A percentile compares a stretch with the other conserved stretches of the same genome.
phyloP scores from a whole-genome alignment of 1,284 basidiomycete genomes.

The Volvariella surrecta region DNA sequence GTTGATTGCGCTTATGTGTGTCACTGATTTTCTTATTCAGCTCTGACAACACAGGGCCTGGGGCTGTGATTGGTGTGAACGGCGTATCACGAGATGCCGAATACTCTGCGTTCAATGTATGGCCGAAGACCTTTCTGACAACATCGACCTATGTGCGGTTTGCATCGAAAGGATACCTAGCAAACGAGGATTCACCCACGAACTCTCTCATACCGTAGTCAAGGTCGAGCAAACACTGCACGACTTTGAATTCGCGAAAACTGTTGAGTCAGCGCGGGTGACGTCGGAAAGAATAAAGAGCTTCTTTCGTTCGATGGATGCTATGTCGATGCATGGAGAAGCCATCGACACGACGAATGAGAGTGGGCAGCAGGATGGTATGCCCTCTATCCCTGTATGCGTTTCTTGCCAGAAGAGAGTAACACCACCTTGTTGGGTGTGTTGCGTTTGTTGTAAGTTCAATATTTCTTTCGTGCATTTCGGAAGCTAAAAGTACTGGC shows the following conservation, averaged over 20 bases:
- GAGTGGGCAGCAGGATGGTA: background rate
- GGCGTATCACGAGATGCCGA: constrained; percentile 21
- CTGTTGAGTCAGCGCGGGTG: constrained; percentile 17
- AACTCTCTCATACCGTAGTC: constrained; percentile 19
- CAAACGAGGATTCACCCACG: constrained; percentile 22
- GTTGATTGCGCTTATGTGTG: too few relatives aligned
- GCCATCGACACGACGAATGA: background rate
- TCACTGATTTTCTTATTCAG: background rate
- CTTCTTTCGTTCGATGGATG: constrained; percentile 17
- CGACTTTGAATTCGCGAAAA: constrained; percentile 18
- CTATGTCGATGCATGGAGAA: constrained; percentile 1
- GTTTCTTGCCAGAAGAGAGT: constrained; percentile 21
- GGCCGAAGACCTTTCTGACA: constrained; percentile 24
- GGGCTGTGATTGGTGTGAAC: constrained; percentile 25
- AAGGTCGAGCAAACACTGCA: constrained; percentile 23
- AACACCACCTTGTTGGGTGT: constrained; percentile 25
- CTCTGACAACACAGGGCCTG: constrained; percentile 20
- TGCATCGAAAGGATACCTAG: constrained; percentile 20
- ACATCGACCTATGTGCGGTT: constrained; percentile 23
- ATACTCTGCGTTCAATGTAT: constrained; percentile 24
- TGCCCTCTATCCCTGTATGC: constrained; percentile 11
- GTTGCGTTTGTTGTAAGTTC: constrained; percentile 22
- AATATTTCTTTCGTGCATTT: background rate
- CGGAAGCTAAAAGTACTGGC: background rate
- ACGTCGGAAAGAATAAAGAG: constrained; percentile 18